phyloP scores from a whole-genome alignment of 2,329 filamentous ascomycete species.

The Verticillium isaacii region DNA sequence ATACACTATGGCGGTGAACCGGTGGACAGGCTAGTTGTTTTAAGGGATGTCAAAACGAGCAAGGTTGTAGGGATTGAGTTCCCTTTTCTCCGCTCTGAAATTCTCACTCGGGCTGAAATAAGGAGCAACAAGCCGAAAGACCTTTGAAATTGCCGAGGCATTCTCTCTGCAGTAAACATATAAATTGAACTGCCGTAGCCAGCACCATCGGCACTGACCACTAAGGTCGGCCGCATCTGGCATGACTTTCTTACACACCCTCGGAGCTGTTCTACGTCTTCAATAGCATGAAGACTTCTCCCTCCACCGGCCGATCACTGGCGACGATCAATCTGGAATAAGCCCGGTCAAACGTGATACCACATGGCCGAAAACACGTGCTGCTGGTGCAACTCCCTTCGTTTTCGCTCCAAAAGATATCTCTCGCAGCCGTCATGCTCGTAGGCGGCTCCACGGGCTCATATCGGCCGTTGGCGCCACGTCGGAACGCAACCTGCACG shows the following conservation, averaged over 20 bases:
- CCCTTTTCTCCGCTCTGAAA: slow-evolving; percentile 24
- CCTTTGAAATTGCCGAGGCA: too few relatives aligned
- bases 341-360: slow-evolving; percentile 15
- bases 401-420: slow-evolving; percentile 26
- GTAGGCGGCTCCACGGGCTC: slow-evolving; percentile 25
- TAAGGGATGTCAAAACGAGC: slow-evolving; percentile 15
- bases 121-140: not conserved
- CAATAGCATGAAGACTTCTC: slow-evolving; percentile 16
- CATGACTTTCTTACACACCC: too few relatives aligned
- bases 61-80: slow-evolving; percentile 24
- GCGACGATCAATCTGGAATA: slow-evolving; percentile 17
- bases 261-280: not conserved
- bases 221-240: too few relatives aligned
- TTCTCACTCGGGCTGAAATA: slow-evolving; percentile 7
- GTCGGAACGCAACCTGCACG: slow-evolving; percentile 27
- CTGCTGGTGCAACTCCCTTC: slow-evolving; percentile 20
- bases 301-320: slow-evolving; percentile 17
- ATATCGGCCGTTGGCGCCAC: slow-evolving; percentile 17
- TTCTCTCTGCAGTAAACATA: too few relatives aligned
- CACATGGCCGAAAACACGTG: slow-evolving; percentile 18
- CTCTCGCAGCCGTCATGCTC: slow-evolving; percentile 21
- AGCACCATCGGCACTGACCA: too few relatives aligned
- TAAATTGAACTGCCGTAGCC: too few relatives aligned
- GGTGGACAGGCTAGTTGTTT: slow-evolving; percentile 25
- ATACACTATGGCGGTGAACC: slow-evolving; percentile 28